Percentiles rank a stretch among this genome's conserved stretches.
phyloP scores from a whole-genome alignment of 2,329 filamentous ascomycete species.

The Diplocarpon mali region DNA sequence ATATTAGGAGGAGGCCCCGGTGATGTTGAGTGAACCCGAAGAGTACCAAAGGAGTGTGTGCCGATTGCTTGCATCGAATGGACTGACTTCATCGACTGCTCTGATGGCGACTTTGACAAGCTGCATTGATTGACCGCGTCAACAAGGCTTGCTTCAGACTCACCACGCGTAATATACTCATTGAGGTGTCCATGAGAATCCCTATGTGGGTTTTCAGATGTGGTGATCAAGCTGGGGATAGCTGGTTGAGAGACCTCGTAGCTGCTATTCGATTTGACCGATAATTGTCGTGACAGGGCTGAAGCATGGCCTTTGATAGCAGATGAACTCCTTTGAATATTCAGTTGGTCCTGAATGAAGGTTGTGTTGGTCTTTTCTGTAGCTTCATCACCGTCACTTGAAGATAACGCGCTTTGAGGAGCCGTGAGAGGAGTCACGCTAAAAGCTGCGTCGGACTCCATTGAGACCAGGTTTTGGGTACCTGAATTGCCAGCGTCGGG shows the following conservation, averaged over 20 bases:
- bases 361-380: conserved; percentile 1
- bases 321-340: conserved; percentile 20
- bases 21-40: conserved; percentile 30
- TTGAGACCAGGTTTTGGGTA: background rate
- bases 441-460: conserved; percentile 14
- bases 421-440: conserved; percentile 9
- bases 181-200: conserved; percentile 4
- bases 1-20: conserved; percentile 11
- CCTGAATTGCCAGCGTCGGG: background rate
- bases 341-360: conserved; percentile 21
- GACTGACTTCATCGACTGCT: conserved; percentile 26
- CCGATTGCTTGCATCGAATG: conserved; percentile 27
- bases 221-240: conserved; percentile 6
- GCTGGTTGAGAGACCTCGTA: conserved; percentile 5
- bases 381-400: background rate
- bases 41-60: conserved; percentile 31
- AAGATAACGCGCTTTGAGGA: conserved; percentile 1
- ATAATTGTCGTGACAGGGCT: conserved; percentile 16
- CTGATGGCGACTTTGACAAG: conserved; percentile 21
- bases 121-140: conserved; percentile 9
- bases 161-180: background rate
- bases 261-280: conserved; percentile 18
- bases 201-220: conserved; percentile 2
- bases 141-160: conserved; percentile 7
- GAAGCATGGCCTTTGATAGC: conserved; percentile 15